These are phyloP conservation scores for Phytophthora crassamura DNA, from an alignment of 352 stramenopile species.

Conservation along the genomic window DNA sequence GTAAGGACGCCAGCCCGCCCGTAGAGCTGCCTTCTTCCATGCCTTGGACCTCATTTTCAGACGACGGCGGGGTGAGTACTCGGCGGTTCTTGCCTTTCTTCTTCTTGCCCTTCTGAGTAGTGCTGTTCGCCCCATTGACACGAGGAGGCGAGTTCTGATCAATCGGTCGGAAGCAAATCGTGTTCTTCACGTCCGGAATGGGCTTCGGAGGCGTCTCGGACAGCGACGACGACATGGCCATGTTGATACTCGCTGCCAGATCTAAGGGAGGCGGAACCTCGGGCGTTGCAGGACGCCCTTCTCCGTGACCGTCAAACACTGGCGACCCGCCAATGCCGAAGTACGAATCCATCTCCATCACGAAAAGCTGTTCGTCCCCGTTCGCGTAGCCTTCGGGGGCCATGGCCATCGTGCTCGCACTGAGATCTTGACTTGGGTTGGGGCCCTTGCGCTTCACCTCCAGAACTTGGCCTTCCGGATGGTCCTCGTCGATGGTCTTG, in stretches of 20 bases:
- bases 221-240: conserved; percentile 79
- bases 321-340: conserved; percentile 84
- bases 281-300: conserved; percentile 25
- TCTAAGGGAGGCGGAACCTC: conserved; percentile 66
- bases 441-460: conserved; percentile 81
- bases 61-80: conserved; percentile 21
- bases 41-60: conserved; percentile 31
- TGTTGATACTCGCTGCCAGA: conserved; percentile 72
- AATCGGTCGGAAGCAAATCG: conserved; percentile 37
- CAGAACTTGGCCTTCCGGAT: conserved; percentile 60
- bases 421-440: conserved; percentile 50
- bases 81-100: conserved; percentile 40
- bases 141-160: conserved; percentile 22
- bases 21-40: conserved; percentile 27
- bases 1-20: conserved; percentile 46
- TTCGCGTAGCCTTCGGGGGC: conserved; percentile 39
- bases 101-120: conserved; percentile 47
- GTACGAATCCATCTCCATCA: conserved; percentile 89
- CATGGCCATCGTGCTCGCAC: conserved; percentile 35
- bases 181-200: conserved; percentile 43
- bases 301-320: conserved; percentile 61
- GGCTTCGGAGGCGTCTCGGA: conserved; percentile 42
- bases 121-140: conserved; percentile 13
- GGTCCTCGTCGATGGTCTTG: conserved; percentile 55
- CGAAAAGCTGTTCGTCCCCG: conserved; percentile 77